Evolutionary conservation across 164 flowering plant genomes (phyloP), one percentile per base, ranked within the genome.

Genomic region (Dillenia suffruticosa): DNA sequence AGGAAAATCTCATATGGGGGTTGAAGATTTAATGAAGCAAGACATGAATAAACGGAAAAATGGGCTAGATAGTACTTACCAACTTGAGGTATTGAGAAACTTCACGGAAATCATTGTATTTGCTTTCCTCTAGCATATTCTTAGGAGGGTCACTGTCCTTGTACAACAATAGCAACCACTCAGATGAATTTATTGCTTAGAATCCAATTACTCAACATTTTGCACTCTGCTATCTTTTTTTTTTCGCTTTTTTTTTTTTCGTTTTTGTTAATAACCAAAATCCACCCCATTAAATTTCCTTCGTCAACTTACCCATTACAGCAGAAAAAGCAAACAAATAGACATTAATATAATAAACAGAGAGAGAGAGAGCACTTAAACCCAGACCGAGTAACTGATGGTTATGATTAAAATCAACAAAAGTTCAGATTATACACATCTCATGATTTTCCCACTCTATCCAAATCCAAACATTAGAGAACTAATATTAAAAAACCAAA

Each of bases 91-190:
- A 47, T 51, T 22, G 63, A 54, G 73, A 57, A 43, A 69, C 67
- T 63, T 72, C 73, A 56, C 56, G 65, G 51, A 54, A 46, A 58
- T 45, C 56, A 46, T 50, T 52, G 59, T 64, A 50, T 51, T 60
- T 56, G 40, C 64, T 71, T 59, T 70, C 73, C 68, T 63, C 55
- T 7, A 63, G 40, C 79, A 63, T 67, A 52, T 55, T 70, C 64
- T 63, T 64, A 56, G 65, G 51, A 64, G 72, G 70, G 62, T 72
- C 77, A 69, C 85, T 82, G 83, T 59, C 73, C 69, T 44, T 12
- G 40, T 22, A 55, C 45, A 67, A 57, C 10, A 44, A 59, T 26
- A 59, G 22, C n/a, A 32, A 48, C 44, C 49, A 63, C 56, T 46
- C 65, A 49, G 49, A 45, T 13, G 45, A 61, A 44, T 19, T 54